Conservation (phyloP, 106 monocot species). For the Cymbidium sinense region DNA sequence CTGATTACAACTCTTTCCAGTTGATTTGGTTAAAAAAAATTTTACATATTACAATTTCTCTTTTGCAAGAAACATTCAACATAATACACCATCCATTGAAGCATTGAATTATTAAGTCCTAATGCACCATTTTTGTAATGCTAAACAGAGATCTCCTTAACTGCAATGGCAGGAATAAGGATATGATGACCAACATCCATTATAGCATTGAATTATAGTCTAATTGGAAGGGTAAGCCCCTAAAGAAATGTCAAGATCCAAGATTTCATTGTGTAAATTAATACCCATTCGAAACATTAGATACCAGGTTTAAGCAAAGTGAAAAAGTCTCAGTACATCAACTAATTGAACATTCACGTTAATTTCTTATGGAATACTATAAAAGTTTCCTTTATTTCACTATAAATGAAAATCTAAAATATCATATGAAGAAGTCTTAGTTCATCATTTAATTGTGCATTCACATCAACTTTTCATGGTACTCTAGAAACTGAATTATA, state of each 20-base stretch:
- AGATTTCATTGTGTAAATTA: background rate
- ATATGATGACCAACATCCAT: background rate
- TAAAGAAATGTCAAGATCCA: background rate
- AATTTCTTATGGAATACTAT: background rate
- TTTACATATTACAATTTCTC: no score
- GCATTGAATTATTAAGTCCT: no score
- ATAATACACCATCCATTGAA: no score
- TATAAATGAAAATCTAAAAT: background rate
- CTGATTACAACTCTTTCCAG: no score
- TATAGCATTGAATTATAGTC: background rate
- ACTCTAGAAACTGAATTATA: background rate
- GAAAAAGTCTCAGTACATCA: background rate
- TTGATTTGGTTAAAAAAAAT: no score
- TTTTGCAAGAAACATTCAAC: no score
- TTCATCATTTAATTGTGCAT: background rate
- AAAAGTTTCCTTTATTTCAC: background rate
- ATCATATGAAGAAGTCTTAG: background rate
- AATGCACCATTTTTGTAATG: background rate
- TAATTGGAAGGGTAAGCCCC: background rate
- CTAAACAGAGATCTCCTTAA: background rate
- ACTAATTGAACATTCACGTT: background rate
- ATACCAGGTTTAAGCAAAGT: background rate
- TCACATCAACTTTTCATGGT: background rate
- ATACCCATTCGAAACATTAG: background rate
- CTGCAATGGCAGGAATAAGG: background rate